Percentiles rank a stretch among this genome's conserved stretches.
Evolutionary conservation across 164 flowering plant genomes (phyloP).

Genomic region (Paratinospora sagittata): DNA sequence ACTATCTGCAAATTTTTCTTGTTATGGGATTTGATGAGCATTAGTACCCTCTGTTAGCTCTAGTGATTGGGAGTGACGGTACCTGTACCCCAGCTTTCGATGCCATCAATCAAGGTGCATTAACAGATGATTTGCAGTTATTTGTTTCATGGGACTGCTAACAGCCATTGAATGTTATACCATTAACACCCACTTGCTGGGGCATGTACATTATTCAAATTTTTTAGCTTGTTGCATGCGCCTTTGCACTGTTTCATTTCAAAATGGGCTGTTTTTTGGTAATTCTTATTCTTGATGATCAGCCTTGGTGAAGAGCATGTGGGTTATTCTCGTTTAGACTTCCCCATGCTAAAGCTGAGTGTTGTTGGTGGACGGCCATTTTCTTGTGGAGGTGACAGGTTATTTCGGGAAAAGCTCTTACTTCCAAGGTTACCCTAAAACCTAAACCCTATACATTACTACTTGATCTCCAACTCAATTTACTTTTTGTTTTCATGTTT

Average conservation of each 20-base stretch:
- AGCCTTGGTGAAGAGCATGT: slow-evolving; percentile 85
- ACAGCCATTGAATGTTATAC: neutral
- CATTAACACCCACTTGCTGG: neutral
- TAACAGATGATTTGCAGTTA: too few species aligned
- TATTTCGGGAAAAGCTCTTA: slow-evolving; percentile 58
- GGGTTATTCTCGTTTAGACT: slow-evolving; percentile 61
- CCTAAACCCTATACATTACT: neutral
- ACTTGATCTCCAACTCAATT: neutral
- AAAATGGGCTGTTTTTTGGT: too few species aligned
- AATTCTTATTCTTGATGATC: slow-evolving; percentile 14
- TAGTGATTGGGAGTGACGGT: too few species aligned
- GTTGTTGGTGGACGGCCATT: slow-evolving; percentile 93
- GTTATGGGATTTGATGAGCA: too few species aligned
- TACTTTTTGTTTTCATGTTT: neutral
- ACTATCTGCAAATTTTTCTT: too few species aligned
- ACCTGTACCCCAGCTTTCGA: too few species aligned
- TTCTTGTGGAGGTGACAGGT: slow-evolving; percentile 58
- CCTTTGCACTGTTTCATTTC: neutral
- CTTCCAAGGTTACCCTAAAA: slow-evolving; percentile 46
- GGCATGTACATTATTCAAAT: neutral
- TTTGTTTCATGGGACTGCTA: too few species aligned
- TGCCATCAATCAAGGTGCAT: too few species aligned
- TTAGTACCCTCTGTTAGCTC: too few species aligned
- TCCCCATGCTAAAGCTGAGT: slow-evolving; percentile 55
- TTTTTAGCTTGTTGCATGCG: neutral